These are phyloP conservation scores for Pseudocercospora fuligena DNA, from an alignment of 2,329 filamentous ascomycete genomes.

Conservation along the genomic window DNA sequence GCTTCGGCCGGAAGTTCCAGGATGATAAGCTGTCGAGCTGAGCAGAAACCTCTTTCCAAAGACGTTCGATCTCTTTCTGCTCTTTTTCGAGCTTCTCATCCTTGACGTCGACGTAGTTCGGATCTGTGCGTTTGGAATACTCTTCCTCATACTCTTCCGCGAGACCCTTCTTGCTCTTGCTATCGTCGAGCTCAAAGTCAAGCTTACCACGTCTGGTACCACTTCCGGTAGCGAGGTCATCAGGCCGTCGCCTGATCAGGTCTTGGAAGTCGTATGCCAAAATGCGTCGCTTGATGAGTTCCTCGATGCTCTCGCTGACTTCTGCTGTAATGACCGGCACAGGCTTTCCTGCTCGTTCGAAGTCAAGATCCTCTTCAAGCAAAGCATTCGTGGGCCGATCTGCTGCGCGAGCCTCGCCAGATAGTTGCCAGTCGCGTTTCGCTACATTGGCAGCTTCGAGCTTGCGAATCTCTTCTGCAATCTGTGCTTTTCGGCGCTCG, in stretches of 20 bases:
- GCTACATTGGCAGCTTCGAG: constrained; percentile 88
- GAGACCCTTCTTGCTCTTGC: constrained; percentile 82
- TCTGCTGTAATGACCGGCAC: constrained; percentile 93
- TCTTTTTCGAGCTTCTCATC: constrained; percentile 77
- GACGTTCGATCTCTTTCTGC: constrained; percentile 77
- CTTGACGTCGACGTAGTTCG: constrained; percentile 77
- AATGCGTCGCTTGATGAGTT: constrained; percentile 91
- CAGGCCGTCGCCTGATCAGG: constrained; percentile 79
- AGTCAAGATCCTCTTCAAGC: constrained; percentile 92
- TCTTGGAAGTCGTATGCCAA: constrained; percentile 91
- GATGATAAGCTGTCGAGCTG: constrained; percentile 88
- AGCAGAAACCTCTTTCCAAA: constrained; percentile 81
- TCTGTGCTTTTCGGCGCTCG: constrained; percentile 82
- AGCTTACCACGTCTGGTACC: constrained; percentile 68
- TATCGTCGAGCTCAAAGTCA: constrained; percentile 77
- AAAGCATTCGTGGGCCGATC: constrained; percentile 90
- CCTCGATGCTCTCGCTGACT: constrained; percentile 87
- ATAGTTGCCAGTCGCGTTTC: constrained; percentile 87
- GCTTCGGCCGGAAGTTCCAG: constrained; percentile 94
- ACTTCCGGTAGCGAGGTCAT: constrained; percentile 66
- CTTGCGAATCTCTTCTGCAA: constrained; percentile 87
- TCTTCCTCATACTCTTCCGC: constrained; percentile 95
- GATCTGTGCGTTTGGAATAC: constrained; percentile 77
- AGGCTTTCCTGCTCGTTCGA: constrained; percentile 92
- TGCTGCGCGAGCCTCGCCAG: constrained; percentile 81